Conservation (phyloP, 169 alveolate species). For the Plasmodium sp. region DNA sequence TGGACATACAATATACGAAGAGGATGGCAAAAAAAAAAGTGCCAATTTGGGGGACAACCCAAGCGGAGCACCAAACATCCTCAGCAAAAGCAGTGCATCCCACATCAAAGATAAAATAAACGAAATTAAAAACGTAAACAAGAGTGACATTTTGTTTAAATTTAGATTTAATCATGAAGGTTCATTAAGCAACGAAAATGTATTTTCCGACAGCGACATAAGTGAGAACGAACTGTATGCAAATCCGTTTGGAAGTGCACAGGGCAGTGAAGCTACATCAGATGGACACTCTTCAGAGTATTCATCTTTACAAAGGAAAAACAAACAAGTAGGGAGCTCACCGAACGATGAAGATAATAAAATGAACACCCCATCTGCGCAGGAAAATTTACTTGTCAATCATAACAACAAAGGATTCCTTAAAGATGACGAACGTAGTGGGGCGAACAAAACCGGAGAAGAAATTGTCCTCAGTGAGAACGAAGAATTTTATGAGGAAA, state of each 20-base stretch:
- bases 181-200: not conserved
- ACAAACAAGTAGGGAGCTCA: not conserved
- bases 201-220: constrained; percentile 14
- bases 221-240: constrained; percentile 6
- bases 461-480: constrained; percentile 52
- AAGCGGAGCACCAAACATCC: not conserved
- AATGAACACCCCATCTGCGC: not conserved
- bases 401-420: not conserved
- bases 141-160: constrained; percentile 41
- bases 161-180: constrained; percentile 16
- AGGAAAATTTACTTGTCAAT: not conserved
- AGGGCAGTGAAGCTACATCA: not conserved
- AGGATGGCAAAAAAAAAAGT: not conserved
- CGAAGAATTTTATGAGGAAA: constrained; percentile 48
- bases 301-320: not conserved
- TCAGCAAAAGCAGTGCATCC: not conserved
- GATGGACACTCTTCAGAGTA: not conserved
- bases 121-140: constrained; percentile 46
- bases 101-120: constrained; percentile 44
- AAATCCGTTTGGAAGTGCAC: not conserved
- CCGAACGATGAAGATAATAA: not conserved
- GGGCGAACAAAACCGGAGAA: not conserved
- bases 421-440: not conserved
- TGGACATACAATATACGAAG: not conserved
- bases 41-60: not conserved